Evolutionary conservation across 148 eudicot genomes (phyloP), one percentile per base, ranked within the genome.

Genomic region (Silene conica): DNA sequence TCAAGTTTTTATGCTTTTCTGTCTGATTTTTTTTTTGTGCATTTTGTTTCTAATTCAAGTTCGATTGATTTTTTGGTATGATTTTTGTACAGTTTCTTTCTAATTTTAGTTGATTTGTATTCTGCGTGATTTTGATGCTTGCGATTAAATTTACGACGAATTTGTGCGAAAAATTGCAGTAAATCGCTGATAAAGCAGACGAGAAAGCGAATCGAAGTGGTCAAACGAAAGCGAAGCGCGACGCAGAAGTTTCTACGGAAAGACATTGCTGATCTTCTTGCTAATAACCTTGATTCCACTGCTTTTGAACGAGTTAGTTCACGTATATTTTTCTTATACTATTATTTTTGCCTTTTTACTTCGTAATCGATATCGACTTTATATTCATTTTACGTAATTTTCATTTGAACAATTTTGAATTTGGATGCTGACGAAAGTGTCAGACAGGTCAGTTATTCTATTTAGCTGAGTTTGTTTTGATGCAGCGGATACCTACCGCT

Each of bases 191-290:
- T 90, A 45, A 93, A 89, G 84, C 82, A 74, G 76, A 84, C 89
- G 18, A 81, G 90, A 78, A 82, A 85, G 26, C 79, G 98, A 73
- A 87, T 93, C 74, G 96, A 86, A 28, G 90, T 79, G 81, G 76
- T 90, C 67, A 69, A 90, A 55, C 73, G 86, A 78, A 85, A 88
- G 79, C 81, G 89, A 66, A 90, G 79, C 81, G 96, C 98, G 58
- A 93, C 92, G 70, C 89, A 87, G 81, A 89, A 89, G 90, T 90
- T 93, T 78, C 82, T 90, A 8, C 89, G 87, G 73, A 89, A 92
- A 46, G 96, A 90, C 82, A 87, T 93, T 61, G 92, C 86, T 38
- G 89, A 93, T 83, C 79, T 93, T 50, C 94, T 93, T n/a, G 82
- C 89, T 57, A 82, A 85, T 77, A 92, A 93, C 31, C 91, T 89